A percentile compares a stretch with the other conserved stretches of the same genome.
Conservation (phyloP, 768 basidiomycete species). For the Mycena amicta region DNA sequence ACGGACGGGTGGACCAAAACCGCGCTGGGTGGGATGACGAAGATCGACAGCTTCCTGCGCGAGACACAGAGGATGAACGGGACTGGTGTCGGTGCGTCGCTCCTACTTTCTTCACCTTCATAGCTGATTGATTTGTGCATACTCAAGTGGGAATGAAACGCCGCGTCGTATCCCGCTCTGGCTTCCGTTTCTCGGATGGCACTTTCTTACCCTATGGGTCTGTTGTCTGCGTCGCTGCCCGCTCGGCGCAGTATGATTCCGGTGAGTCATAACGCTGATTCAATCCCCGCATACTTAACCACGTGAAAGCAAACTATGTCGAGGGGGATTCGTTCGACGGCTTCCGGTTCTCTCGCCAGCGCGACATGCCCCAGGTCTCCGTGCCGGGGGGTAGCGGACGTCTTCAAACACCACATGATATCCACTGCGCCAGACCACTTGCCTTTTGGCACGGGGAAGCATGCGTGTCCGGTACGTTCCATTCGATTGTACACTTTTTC, state of each 20-base stretch:
- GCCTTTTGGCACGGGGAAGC: constrained; percentile 19
- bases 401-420: constrained; percentile 22
- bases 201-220: constrained; percentile 18
- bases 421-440: constrained; percentile 14
- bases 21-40: constrained; percentile 39
- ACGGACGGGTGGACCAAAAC: constrained; percentile 46
- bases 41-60: constrained; percentile 49
- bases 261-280: neutral
- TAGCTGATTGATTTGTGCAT: neutral
- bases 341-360: constrained; percentile 4
- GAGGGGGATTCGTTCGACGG: constrained; percentile 1
- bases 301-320: neutral
- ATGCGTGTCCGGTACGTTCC: constrained; percentile 13
- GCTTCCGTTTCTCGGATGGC: constrained; percentile 39
- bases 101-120: neutral
- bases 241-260: constrained; percentile 3
- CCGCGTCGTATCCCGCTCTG: constrained; percentile 24
- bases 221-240: constrained; percentile 24
- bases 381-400: neutral
- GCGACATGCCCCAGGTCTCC: neutral
- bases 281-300: neutral
- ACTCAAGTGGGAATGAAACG: constrained; percentile 31
- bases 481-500: neutral
- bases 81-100: neutral
- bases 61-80: constrained; percentile 39